These are phyloP conservation scores for Aurantiochytrium sp. DNA, from an alignment of 108 stramenopile species.

Conservation along the genomic window DNA sequence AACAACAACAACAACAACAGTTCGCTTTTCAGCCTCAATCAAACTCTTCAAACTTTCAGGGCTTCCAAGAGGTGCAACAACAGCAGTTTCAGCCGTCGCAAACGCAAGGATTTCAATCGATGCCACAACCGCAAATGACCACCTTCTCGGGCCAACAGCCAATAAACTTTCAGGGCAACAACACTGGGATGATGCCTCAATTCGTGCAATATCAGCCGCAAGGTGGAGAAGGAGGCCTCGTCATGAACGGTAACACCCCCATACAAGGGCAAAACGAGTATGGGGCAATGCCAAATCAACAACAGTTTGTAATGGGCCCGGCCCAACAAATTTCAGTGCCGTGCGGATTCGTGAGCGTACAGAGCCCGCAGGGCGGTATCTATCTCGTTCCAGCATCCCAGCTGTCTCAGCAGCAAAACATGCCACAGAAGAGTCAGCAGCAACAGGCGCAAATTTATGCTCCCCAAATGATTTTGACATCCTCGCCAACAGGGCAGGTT, in stretches of 20 bases:
- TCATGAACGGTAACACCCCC: not conserved
- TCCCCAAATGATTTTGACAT: too few species aligned
- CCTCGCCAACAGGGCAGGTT: too few species aligned
- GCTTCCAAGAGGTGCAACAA: not conserved
- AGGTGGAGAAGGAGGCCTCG: not conserved
- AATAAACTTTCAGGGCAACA: not conserved
- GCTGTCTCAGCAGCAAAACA: not conserved
- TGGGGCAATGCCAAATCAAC: too few species aligned
- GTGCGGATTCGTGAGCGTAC: not conserved
- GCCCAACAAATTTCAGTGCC: not conserved
- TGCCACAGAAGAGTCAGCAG: not conserved
- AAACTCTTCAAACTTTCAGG: not conserved
- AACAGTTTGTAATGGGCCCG: too few species aligned
- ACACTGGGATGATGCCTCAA: slow-evolving; percentile 37
- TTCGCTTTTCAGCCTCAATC: not conserved
- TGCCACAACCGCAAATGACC: not conserved
- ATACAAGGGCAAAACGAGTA: not conserved
- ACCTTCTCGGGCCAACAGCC: not conserved
- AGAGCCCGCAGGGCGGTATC: too few species aligned
- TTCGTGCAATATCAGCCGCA: slow-evolving; percentile 42
- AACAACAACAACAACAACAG: not conserved
- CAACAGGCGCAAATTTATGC: not conserved
- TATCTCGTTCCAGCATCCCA: not conserved
- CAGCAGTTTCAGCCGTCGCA: not conserved
- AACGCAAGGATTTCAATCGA: not conserved